phyloP scores from a whole-genome alignment of 2,329 filamentous ascomycete genomes.

The Lojkania enalia region DNA sequence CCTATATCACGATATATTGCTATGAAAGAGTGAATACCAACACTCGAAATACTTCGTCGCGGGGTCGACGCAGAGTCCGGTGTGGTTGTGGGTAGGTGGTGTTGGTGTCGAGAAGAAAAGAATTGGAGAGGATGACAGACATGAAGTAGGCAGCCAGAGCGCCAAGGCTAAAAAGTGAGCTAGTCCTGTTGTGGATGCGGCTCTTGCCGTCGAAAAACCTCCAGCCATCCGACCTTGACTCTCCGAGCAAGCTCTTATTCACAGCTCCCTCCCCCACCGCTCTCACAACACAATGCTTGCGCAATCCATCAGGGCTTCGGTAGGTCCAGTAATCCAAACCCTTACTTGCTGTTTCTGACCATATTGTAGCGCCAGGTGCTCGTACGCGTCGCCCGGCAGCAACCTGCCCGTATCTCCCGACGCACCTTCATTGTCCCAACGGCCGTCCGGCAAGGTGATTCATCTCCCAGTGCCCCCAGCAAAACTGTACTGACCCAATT shows the following conservation, averaged over 20 bases:
- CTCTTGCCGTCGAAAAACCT: slow-evolving; percentile 23
- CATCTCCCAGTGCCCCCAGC: slow-evolving; percentile 29
- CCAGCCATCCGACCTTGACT: slow-evolving; percentile 24
- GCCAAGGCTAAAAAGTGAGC: slow-evolving; percentile 8
- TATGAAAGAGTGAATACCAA: slow-evolving; percentile 11
- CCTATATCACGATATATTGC: slow-evolving; percentile 4
- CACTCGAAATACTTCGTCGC: slow-evolving; percentile 4
- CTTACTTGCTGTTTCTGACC: slow-evolving; percentile 29
- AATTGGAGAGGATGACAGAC: neutral
- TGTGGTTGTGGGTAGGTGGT: slow-evolving; percentile 8
- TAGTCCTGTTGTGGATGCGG: slow-evolving; percentile 23
- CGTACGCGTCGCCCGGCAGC: slow-evolving; percentile 62
- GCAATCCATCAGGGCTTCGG: slow-evolving; percentile 64
- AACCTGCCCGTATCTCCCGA: slow-evolving; percentile 57
- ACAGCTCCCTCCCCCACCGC: slow-evolving; percentile 32
- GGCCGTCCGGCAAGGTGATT: slow-evolving; percentile 64
- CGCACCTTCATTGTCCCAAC: slow-evolving; percentile 67
- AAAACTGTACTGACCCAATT: slow-evolving; percentile 37
- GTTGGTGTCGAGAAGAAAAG: neutral
- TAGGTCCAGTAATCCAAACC: slow-evolving; percentile 41
- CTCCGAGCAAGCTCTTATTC: slow-evolving; percentile 30
- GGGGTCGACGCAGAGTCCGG: slow-evolving; percentile 1
- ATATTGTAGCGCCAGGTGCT: slow-evolving; percentile 61
- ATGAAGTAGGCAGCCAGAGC: neutral
- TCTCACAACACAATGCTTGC: slow-evolving; percentile 57